Conservation (phyloP, 495 filamentous ascomycete species). For the Antarctomyces pellizariae region DNA sequence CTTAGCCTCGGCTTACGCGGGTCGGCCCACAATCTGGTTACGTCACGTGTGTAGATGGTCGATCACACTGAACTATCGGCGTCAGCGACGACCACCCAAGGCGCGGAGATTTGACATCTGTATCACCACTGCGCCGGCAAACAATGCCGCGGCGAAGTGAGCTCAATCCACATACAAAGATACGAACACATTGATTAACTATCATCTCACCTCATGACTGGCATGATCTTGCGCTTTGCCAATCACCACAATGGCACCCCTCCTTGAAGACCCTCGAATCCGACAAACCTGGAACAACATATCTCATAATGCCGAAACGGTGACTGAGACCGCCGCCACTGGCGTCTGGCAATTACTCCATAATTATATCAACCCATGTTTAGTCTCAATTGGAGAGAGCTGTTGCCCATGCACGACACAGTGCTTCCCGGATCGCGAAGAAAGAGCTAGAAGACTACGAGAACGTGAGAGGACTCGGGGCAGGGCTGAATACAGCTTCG, state of each 20-base stretch:
- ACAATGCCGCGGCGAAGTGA: no score
- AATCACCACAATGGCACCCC: constrained; percentile 19
- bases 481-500: constrained; percentile 63
- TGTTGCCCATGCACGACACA: constrained; percentile 44
- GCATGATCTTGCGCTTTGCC: neutral
- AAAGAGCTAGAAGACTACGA: constrained; percentile 41
- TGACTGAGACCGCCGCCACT: constrained; percentile 75
- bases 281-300: constrained; percentile 85
- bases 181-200: no score
- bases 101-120: no score
- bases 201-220: no score
- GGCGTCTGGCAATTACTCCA: constrained; percentile 75
- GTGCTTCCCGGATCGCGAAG: constrained; percentile 52
- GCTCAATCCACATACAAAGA: no score
- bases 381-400: constrained; percentile 38
- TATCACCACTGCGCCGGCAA: no score
- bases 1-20: no score
- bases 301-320: constrained; percentile 75
- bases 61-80: no score
- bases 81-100: no score
- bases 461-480: constrained; percentile 32
- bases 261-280: constrained; percentile 73
- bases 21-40: no score
- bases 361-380: constrained; percentile 61
- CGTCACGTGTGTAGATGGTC: no score